These are phyloP conservation scores for Trichoderma citrinoviride DNA, from an alignment of 2,329 filamentous ascomycete species.

Conservation along the genomic window DNA sequence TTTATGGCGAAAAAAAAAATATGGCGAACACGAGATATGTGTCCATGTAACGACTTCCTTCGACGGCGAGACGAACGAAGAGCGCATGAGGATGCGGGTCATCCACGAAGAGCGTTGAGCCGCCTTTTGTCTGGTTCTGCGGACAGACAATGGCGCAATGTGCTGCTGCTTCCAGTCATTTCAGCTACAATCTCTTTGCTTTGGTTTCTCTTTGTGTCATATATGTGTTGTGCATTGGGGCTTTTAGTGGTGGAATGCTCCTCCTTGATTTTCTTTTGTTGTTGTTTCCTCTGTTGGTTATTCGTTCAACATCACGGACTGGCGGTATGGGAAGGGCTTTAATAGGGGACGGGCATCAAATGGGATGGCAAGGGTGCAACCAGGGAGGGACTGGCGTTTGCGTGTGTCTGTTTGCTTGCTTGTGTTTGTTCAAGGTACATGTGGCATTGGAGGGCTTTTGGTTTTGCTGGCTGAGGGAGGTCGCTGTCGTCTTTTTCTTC, in stretches of 20 bases:
- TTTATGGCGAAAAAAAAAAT: neutral
- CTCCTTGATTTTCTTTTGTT: neutral
- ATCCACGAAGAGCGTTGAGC: conserved; percentile 18
- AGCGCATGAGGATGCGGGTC: conserved; percentile 22
- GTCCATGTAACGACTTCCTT: neutral
- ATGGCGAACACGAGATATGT: conserved; percentile 9
- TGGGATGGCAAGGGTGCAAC: conserved; percentile 4
- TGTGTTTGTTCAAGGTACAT: neutral
- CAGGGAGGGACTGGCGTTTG: conserved; percentile 10
- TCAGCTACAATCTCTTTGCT: neutral
- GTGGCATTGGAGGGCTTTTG: neutral
- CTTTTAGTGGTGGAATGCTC: neutral
- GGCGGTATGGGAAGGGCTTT: neutral
- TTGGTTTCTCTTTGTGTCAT: conserved; percentile 9
- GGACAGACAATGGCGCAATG: neutral
- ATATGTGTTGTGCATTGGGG: conserved; percentile 8
- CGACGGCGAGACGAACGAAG: conserved; percentile 7
- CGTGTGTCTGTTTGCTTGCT: neutral
- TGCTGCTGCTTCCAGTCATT: conserved; percentile 6
- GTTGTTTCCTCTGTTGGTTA: neutral
- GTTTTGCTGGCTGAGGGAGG: neutral
- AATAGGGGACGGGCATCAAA: neutral
- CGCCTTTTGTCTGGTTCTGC: neutral
- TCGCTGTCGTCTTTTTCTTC: neutral
- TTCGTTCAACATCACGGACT: conserved; percentile 1